These are phyloP conservation scores for Daldinia vernicosa DNA, from an alignment of 495 filamentous ascomycete genomes.

Conservation along the genomic window DNA sequence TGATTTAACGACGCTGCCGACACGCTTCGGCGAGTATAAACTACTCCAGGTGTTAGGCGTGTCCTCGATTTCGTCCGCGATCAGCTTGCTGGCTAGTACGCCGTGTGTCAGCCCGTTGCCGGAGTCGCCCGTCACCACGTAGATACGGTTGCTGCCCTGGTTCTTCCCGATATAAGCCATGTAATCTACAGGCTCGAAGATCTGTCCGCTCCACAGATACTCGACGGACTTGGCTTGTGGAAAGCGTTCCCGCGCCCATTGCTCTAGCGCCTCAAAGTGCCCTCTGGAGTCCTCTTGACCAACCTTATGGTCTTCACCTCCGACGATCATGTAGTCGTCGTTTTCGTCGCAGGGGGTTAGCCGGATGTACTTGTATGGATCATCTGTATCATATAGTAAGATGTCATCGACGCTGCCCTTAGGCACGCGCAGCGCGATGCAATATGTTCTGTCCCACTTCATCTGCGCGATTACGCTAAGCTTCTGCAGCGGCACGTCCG, in stretches of 20 bases:
- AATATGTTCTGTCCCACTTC: conserved; percentile 63
- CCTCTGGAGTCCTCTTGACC: conserved; percentile 59
- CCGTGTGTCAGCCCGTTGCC: conserved; percentile 69
- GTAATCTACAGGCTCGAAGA: conserved; percentile 64
- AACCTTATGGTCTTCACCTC: conserved; percentile 69
- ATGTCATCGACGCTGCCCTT: conserved; percentile 60
- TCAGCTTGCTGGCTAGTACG: conserved; percentile 60
- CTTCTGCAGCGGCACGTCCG: conserved; percentile 65
- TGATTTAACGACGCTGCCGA: conserved; percentile 47
- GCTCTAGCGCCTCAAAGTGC: conserved; percentile 58
- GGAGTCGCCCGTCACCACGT: conserved; percentile 65
- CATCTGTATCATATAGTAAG: conserved; percentile 64
- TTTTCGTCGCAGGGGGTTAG: conserved; percentile 61
- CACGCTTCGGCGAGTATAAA: conserved; percentile 60
- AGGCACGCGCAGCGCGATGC: conserved; percentile 65
- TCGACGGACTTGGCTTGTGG: conserved; percentile 58
- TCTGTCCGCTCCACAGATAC: conserved; percentile 67
- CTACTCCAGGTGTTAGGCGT: conserved; percentile 57
- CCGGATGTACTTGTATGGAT: conserved; percentile 63
- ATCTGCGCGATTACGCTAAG: conserved; percentile 59
- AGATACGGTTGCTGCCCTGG: conserved; percentile 59
- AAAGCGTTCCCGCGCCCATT: conserved; percentile 63
- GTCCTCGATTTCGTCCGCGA: conserved; percentile 64
- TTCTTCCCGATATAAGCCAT: conserved; percentile 66
- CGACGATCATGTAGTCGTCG: conserved; percentile 66